Evolutionary conservation across 2,329 filamentous ascomycete genomes (phyloP).

Genomic region (Lomentospora prolificans): DNA sequence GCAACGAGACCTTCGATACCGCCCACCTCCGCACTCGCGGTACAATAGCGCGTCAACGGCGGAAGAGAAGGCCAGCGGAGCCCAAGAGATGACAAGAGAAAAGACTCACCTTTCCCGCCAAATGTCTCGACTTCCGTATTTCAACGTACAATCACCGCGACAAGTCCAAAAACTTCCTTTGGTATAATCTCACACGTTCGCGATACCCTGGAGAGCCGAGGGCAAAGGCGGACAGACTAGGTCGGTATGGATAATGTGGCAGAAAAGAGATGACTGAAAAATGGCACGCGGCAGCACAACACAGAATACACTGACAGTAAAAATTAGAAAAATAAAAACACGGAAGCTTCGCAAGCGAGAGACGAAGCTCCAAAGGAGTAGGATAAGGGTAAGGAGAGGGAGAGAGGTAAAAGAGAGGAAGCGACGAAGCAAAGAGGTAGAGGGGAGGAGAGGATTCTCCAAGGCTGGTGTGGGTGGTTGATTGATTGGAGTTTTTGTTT

Average conservation of each 20-base stretch:
- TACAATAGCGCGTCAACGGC: neutral
- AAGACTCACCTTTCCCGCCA: neutral
- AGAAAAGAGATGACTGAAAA: neutral
- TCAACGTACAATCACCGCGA: neutral
- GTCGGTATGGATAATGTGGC: neutral
- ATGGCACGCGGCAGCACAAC: neutral
- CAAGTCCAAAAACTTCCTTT: neutral
- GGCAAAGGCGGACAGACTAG: slow-evolving; percentile 17
- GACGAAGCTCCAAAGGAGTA: slow-evolving; percentile 12
- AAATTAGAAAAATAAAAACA: no score
- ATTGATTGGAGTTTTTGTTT: neutral
- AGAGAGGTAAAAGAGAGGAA: neutral
- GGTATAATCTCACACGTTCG: slow-evolving; percentile 21
- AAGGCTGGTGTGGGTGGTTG: neutral
- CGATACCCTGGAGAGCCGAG: slow-evolving; percentile 34
- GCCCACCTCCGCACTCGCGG: neutral
- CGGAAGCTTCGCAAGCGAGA: neutral
- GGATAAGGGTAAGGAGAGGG: slow-evolving; percentile 8
- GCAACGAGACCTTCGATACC: neutral
- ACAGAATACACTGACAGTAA: neutral
- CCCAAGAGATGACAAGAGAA: neutral
- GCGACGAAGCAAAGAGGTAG: neutral
- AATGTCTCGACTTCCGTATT: neutral
- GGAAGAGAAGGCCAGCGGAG: neutral
- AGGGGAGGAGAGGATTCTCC: neutral